Percentiles rank a stretch among this genome's conserved stretches.
Evolutionary conservation across 805 yeast genomes (phyloP).

Genomic region (Candida ovalis): DNA sequence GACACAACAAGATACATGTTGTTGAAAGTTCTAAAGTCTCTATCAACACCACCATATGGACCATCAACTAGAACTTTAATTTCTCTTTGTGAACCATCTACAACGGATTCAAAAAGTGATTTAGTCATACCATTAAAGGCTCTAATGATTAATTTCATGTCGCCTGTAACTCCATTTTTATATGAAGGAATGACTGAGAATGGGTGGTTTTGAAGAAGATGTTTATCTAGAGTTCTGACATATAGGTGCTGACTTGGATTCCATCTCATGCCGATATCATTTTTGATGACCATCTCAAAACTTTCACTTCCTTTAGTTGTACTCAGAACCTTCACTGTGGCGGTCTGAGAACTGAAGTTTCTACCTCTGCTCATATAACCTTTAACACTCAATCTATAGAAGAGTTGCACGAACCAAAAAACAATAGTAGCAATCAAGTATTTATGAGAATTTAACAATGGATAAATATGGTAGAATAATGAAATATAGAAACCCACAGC

Average conservation of each 20-base stretch:
- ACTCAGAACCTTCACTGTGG: conserved; percentile 30
- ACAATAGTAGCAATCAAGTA: conserved; percentile 50
- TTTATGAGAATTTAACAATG: conserved; percentile 32
- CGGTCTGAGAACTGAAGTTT: conserved; percentile 26
- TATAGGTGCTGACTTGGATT: conserved; percentile 53
- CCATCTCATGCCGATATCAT: conserved; percentile 40
- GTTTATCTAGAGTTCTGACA: conserved; percentile 42
- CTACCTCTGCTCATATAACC: conserved; percentile 43
- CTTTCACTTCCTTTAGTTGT: conserved; percentile 26
- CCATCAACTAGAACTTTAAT: conserved; percentile 46
- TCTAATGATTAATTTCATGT: conserved; percentile 42
- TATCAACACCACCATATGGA: conserved; percentile 51
- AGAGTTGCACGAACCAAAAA: conserved; percentile 46
- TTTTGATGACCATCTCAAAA: conserved; percentile 34
- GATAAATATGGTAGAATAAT: conserved; percentile 42
- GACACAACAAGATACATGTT: conserved; percentile 39
- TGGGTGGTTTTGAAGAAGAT: conserved; percentile 52
- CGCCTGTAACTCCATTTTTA: conserved; percentile 17
- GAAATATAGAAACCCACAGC: conserved; percentile 47
- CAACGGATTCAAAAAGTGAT: conserved; percentile 24
- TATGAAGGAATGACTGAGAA: conserved; percentile 43
- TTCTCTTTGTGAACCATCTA: conserved; percentile 25
- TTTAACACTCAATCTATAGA: conserved; percentile 43
- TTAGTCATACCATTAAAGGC: conserved; percentile 47
- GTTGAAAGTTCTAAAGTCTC: conserved; percentile 44